phyloP scores from a whole-genome alignment of 2,329 filamentous ascomycete species.

The Colletotrichum sp. region DNA sequence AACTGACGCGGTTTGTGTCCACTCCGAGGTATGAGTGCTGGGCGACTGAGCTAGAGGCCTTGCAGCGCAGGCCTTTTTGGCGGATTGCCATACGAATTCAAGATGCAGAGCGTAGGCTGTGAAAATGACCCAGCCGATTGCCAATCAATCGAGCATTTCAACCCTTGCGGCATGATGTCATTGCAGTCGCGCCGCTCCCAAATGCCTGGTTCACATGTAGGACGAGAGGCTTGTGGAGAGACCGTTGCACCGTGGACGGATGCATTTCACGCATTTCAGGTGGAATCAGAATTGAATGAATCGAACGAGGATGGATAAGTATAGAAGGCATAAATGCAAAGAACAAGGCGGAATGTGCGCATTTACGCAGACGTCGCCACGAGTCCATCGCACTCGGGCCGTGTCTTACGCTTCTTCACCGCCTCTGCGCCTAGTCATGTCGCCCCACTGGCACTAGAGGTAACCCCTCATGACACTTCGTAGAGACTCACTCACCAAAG shows the following conservation, averaged over 20 bases:
- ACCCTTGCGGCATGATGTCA: background rate
- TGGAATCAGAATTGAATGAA: background rate
- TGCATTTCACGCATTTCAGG: background rate
- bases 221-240: background rate
- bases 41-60: background rate
- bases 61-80: background rate
- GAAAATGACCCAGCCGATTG: background rate
- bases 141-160: background rate
- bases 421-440: background rate
- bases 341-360: background rate
- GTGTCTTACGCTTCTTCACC: background rate
- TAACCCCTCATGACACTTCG: background rate
- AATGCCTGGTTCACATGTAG: background rate
- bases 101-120: background rate
- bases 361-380: background rate
- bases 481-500: background rate
- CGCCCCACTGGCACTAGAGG: background rate
- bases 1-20: background rate
- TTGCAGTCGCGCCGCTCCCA: background rate
- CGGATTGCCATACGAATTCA: background rate
- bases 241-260: background rate
- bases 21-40: background rate
- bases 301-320: background rate
- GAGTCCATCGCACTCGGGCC: background rate
- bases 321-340: background rate